These are phyloP conservation scores for Ustilaginoidea virens DNA, from an alignment of 2,329 filamentous ascomycete species.

Conservation along the genomic window DNA sequence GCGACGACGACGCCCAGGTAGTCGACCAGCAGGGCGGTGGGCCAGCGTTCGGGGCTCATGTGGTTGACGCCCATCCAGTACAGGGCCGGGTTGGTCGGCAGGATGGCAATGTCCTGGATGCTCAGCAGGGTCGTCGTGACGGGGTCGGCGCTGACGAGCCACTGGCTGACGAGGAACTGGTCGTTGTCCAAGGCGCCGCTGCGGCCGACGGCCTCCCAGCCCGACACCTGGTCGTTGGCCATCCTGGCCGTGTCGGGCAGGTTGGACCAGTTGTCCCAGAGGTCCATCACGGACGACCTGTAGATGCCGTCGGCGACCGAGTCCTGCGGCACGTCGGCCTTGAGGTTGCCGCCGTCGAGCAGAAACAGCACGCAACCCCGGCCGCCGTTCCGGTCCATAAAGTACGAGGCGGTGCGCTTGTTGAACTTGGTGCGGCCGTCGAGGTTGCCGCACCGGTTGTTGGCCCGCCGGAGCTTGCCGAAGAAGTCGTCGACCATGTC, in stretches of 20 bases:
- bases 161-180: constrained; percentile 16
- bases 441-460: constrained; percentile 22
- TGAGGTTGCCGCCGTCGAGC: constrained; percentile 12
- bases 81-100: constrained; percentile 18
- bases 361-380: constrained; percentile 18
- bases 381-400: constrained; percentile 17
- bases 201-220: constrained; percentile 9
- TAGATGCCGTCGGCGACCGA: constrained; percentile 16
- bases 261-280: constrained; percentile 17
- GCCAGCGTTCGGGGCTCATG: constrained; percentile 14
- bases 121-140: constrained; percentile 12
- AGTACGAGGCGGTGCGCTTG: constrained; percentile 12
- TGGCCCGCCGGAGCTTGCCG: constrained; percentile 21
- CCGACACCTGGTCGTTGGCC: constrained; percentile 9
- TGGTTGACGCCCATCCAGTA: constrained; percentile 17
- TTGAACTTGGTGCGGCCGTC: constrained; percentile 10
- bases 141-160: constrained; percentile 14
- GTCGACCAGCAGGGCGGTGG: constrained; percentile 16
- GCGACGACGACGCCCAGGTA: constrained; percentile 16
- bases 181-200: constrained; percentile 9
- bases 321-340: constrained; percentile 9
- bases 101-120: constrained; percentile 15
- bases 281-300: constrained; percentile 8
- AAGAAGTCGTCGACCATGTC: constrained; percentile 27
- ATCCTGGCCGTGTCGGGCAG: constrained; percentile 11